Evolutionary conservation across 192 early-diverging fungal genomes (phyloP).

Genomic region (Gryganskiella cystojenkinii): DNA sequence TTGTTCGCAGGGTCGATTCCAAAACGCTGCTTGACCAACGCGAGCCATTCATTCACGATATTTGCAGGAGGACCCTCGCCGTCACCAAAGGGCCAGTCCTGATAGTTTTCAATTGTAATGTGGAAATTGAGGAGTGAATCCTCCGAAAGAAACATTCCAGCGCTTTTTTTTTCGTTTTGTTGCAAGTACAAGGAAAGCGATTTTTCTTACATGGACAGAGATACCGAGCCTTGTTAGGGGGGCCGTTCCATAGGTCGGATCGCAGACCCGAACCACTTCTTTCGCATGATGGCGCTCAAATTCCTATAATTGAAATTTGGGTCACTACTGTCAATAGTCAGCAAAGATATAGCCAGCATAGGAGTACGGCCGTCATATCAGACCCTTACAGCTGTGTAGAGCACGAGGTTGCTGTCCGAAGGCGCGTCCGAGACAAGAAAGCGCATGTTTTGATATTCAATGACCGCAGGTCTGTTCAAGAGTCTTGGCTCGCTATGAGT

Average conservation of each 20-base stretch:
- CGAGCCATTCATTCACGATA: slow-evolving; percentile 73
- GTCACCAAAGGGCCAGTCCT: slow-evolving; percentile 78
- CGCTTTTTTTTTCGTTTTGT: too few relatives aligned
- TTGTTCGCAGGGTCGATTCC: slow-evolving; percentile 33
- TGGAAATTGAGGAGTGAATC: too few relatives aligned
- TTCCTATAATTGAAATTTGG: slow-evolving; percentile 59
- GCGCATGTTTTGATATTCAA: slow-evolving; percentile 75
- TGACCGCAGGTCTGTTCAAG: slow-evolving; percentile 69
- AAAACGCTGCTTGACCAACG: slow-evolving; percentile 68
- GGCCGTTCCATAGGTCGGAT: slow-evolving; percentile 79
- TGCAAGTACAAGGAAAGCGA: neutral
- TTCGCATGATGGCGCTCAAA: slow-evolving; percentile 70
- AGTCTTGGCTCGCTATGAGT: too few relatives aligned
- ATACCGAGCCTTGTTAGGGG: slow-evolving; percentile 67
- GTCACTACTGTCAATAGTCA: slow-evolving; percentile 10
- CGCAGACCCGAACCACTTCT: slow-evolving; percentile 87
- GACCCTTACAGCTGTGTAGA: slow-evolving; percentile 69
- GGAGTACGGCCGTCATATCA: neutral
- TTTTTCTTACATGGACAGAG: slow-evolving; percentile 66
- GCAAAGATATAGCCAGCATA: neutral
- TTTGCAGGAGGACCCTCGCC: slow-evolving; percentile 74
- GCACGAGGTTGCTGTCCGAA: slow-evolving; percentile 72
- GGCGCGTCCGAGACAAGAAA: slow-evolving; percentile 87
- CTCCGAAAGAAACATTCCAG: too few relatives aligned
- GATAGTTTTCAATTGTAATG: too few relatives aligned